Evolutionary conservation across 768 basidiomycete genomes (phyloP).

Genomic region (Leccinum obscurum): DNA sequence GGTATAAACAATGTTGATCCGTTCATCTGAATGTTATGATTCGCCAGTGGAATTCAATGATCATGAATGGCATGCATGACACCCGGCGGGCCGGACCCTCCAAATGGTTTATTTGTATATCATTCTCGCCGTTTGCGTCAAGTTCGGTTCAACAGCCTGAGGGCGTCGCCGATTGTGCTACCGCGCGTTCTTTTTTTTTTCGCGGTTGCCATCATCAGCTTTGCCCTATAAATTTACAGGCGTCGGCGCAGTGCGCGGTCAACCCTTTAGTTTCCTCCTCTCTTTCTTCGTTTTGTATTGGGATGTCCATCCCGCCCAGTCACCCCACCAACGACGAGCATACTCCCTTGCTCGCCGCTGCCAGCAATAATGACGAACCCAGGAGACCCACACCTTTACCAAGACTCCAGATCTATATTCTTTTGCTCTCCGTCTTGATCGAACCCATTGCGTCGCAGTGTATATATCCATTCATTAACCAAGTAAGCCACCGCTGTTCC

Average conservation of each 20-base stretch:
- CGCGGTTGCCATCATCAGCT: conserved; percentile 8
- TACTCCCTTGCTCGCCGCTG: conserved; percentile 22
- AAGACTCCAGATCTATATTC: conserved; percentile 41
- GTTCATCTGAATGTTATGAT: not conserved
- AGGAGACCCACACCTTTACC: conserved; percentile 44
- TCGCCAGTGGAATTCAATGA: not conserved
- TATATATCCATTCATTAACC: conserved; percentile 54
- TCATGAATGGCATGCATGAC: not conserved
- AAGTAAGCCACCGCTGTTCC: conserved; percentile 27
- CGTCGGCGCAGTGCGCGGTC: not conserved
- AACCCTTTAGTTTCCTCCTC: not conserved
- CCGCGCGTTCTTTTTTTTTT: not conserved
- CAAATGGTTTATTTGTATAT: not conserved
- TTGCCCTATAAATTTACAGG: conserved; percentile 22
- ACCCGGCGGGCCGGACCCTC: not conserved
- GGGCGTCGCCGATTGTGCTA: not conserved
- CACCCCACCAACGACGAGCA: conserved; percentile 22
- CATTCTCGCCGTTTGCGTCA: not conserved
- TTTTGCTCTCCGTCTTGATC: conserved; percentile 45
- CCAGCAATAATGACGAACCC: conserved; percentile 6
- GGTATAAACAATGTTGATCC: not conserved
- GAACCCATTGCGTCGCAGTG: conserved; percentile 49
- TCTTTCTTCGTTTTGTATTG: conserved; percentile 4
- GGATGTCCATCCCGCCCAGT: conserved; percentile 18
- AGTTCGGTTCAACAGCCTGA: not conserved